These are phyloP conservation scores for Conidiobolus incongruus DNA, from an alignment of 371 early-diverging fungal species.

Conservation along the genomic window DNA sequence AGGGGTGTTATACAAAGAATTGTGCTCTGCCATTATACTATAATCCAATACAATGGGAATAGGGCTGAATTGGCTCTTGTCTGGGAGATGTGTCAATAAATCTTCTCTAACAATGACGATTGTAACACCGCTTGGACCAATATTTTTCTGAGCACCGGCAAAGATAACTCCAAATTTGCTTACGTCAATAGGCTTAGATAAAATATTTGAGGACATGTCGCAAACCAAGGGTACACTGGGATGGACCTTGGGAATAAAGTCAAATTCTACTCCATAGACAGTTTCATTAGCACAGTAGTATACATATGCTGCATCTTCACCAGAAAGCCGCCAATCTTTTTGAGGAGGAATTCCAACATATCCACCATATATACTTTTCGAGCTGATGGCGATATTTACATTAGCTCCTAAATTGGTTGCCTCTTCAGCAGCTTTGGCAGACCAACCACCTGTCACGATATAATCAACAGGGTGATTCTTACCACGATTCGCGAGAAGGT, in stretches of 20 bases:
- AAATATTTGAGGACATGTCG: slow-evolving; percentile 87
- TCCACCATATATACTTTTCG: slow-evolving; percentile 20
- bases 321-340: slow-evolving; percentile 42
- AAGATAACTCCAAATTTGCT: slow-evolving; percentile 65
- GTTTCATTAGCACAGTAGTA: slow-evolving; percentile 97
- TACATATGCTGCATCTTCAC: slow-evolving; percentile 45
- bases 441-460: slow-evolving; percentile 87
- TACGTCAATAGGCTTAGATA: slow-evolving; percentile 68
- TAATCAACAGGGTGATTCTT: slow-evolving; percentile 45
- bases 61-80: slow-evolving; percentile 8
- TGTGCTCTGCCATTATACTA: slow-evolving; percentile 47
- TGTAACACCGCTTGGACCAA: slow-evolving; percentile 88
- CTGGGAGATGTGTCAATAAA: slow-evolving; percentile 22
- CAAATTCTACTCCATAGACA: slow-evolving; percentile 84
- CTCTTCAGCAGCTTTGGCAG: slow-evolving; percentile 68
- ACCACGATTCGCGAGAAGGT: slow-evolving; percentile 49
- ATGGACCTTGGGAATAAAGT: slow-evolving; percentile 22
- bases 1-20: slow-evolving; percentile 90
- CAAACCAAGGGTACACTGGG: slow-evolving; percentile 62
- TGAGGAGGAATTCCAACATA: slow-evolving; percentile 30
- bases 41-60: slow-evolving; percentile 77
- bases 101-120: slow-evolving; percentile 80
- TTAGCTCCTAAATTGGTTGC: slow-evolving; percentile 58
- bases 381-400: slow-evolving; percentile 31
- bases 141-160: slow-evolving; percentile 95